Conservation (phyloP, 441 rosid species). For the Brassica hybrid region DNA sequence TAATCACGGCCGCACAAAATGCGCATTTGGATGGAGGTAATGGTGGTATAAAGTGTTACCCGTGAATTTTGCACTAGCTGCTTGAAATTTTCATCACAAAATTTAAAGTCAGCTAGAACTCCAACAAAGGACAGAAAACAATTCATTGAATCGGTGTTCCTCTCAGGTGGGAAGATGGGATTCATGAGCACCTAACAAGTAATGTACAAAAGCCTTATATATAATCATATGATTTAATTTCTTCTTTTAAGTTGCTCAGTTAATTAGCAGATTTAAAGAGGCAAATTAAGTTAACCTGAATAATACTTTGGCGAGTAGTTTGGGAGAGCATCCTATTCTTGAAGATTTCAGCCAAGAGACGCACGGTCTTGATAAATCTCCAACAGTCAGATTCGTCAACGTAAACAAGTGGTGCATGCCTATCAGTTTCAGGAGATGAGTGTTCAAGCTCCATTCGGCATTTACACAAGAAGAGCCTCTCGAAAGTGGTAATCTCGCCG, state of each 20-base stretch:
- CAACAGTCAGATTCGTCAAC: constrained; percentile 11
- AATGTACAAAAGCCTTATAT: background rate
- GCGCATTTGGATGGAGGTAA: background rate
- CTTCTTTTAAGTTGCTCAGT: too few species aligned
- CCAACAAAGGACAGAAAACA: constrained; percentile 22
- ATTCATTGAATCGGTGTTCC: constrained; percentile 24
- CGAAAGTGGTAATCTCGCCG: constrained; percentile 17
- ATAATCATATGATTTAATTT: background rate
- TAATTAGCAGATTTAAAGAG: background rate
- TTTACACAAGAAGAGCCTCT: constrained; percentile 9
- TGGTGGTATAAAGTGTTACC: background rate
- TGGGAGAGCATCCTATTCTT: constrained; percentile 2
- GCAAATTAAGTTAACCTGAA: constrained; percentile 27
- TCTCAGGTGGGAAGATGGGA: constrained; percentile 33
- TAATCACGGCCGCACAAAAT: background rate
- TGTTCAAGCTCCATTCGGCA: constrained; percentile 26
- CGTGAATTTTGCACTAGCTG: constrained; percentile 2
- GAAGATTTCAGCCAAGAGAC: constrained; percentile 25
- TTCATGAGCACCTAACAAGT: constrained; percentile 34
- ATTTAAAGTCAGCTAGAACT: constrained; percentile 6
- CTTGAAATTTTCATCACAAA: constrained; percentile 22
- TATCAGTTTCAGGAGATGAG: constrained; percentile 3
- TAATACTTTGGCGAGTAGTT: background rate
- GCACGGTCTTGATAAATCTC: constrained; percentile 27
- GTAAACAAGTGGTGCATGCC: constrained; percentile 12